phyloP scores from a whole-genome alignment of 495 filamentous ascomycete genomes.

The Podospora tetraspora region DNA sequence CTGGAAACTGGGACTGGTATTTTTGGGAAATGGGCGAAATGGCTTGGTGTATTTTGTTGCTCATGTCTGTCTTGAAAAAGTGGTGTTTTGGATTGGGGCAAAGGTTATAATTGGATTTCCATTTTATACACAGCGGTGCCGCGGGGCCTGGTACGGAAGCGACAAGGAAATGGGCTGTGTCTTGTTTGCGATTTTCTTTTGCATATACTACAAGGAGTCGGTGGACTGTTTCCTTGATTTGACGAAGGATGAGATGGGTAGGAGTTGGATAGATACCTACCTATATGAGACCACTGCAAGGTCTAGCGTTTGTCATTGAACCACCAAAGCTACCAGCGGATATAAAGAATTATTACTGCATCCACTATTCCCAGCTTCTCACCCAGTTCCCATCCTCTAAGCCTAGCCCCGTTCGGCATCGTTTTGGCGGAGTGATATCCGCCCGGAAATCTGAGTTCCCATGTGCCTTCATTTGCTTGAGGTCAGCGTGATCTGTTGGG shows the following conservation, averaged over 20 bases:
- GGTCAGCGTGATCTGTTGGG: no score
- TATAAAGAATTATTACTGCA: not conserved
- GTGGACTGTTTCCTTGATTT: not conserved
- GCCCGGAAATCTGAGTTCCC: no score
- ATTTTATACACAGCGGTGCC: not conserved
- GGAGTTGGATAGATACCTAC: not conserved
- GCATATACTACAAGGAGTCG: not conserved
- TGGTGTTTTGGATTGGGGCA: not conserved
- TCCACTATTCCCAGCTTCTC: no score
- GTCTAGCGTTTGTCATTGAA: not conserved
- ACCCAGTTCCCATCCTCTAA: no score
- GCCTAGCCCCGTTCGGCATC: no score
- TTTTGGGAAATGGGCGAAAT: not conserved
- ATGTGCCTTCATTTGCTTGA: no score
- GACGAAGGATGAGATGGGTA: not conserved
- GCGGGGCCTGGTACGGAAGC: not conserved
- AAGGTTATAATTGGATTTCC: not conserved
- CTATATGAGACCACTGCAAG: not conserved
- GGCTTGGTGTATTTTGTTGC: not conserved
- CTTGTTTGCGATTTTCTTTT: not conserved
- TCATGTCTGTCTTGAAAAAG: not conserved
- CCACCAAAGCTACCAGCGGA: not conserved
- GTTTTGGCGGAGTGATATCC: no score
- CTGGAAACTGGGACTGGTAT: not conserved
- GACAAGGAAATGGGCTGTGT: not conserved